A percentile compares a stretch with the other conserved stretches of the same genome.
phyloP scores from a whole-genome alignment of 345 rosid species.

The Brassica napus region Da-Ae NC_063446.1:27148001-27148500 shows the following conservation, averaged over 20 bases:
- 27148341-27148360: conserved; percentile 21
- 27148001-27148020: conserved; percentile 2
- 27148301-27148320: conserved; percentile 39
- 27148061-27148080: not conserved
- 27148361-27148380: conserved; percentile 48
- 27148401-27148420: conserved; percentile 3
- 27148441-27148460: conserved; percentile 48
- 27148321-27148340: conserved; percentile 35
- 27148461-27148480: not conserved
- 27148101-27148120: conserved; percentile 50
- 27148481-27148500: not conserved
- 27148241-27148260: conserved; percentile 43
- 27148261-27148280: conserved; percentile 36
- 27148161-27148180: conserved; percentile 61
- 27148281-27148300: conserved; percentile 28
- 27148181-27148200: conserved; percentile 43
- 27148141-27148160: conserved; percentile 58
- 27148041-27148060: not conserved
- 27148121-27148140: conserved; percentile 56
- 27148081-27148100: conserved; percentile 43
- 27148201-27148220: conserved; percentile 61
- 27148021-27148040: not conserved
- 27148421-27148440: conserved; percentile 53
- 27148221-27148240: conserved; percentile 43
- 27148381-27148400: conserved; percentile 35